Conservation (phyloP, 192 early-diverging fungal species). For the Backusella australiensis region DNA sequence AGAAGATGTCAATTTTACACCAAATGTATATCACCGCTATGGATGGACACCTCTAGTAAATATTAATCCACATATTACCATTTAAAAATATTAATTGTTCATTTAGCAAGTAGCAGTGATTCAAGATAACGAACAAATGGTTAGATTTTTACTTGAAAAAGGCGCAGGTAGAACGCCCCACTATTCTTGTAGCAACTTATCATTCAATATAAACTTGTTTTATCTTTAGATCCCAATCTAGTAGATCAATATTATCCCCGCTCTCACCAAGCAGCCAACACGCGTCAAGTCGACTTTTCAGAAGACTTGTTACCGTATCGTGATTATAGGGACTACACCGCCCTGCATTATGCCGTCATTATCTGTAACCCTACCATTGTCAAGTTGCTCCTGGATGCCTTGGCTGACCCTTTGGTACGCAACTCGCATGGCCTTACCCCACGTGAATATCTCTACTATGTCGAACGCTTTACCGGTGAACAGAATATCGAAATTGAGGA, state of each 20-base stretch:
- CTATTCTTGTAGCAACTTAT: too few species aligned
- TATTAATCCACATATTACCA: not conserved
- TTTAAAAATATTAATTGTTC: too few species aligned
- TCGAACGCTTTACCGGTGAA: slow-evolving; percentile 33
- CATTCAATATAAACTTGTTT: too few species aligned
- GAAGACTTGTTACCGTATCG: slow-evolving; percentile 29
- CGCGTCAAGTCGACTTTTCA: slow-evolving; percentile 27
- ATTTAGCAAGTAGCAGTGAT: slow-evolving; percentile 35
- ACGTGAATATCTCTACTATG: slow-evolving; percentile 35
- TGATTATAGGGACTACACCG: slow-evolving; percentile 35
- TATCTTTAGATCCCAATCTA: slow-evolving; percentile 27
- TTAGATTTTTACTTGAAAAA: slow-evolving; percentile 28
- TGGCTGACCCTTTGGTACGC: slow-evolving; percentile 27
- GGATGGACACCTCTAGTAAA: slow-evolving; percentile 39
- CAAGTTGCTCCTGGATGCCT: slow-evolving; percentile 17
- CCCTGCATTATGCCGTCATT: slow-evolving; percentile 36
- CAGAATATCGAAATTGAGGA: slow-evolving; percentile 30
- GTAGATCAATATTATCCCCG: slow-evolving; percentile 34
- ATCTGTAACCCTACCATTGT: slow-evolving; percentile 29
- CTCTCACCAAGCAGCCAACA: slow-evolving; percentile 28
- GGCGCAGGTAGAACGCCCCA: slow-evolving; percentile 23
- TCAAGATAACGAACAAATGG: slow-evolving; percentile 33
- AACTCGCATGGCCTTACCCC: slow-evolving; percentile 32
- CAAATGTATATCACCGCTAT: slow-evolving; percentile 28
- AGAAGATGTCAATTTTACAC: slow-evolving; percentile 27